These are phyloP conservation scores for Globisporangium orthogonon DNA, from an alignment of 352 stramenopile species.

Conservation along the genomic window DNA sequence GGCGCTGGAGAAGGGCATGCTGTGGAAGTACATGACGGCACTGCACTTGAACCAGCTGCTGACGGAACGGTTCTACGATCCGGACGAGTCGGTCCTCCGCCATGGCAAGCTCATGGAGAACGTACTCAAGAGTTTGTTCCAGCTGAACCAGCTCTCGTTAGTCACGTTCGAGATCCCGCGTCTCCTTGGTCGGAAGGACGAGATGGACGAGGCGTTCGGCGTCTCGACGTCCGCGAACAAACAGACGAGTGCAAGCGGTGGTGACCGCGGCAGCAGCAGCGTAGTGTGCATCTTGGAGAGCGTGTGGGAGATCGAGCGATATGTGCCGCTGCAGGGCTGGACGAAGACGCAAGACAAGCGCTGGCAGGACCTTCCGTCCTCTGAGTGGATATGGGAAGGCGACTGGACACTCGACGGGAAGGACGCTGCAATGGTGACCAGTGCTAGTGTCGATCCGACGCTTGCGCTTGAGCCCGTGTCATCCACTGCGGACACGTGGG, in stretches of 20 bases:
- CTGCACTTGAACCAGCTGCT: slow-evolving; percentile 34
- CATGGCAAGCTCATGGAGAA: slow-evolving; percentile 32
- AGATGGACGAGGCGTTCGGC: slow-evolving; percentile 39
- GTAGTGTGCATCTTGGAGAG: slow-evolving; percentile 51
- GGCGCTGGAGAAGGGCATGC: slow-evolving; percentile 47
- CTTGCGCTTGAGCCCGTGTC: slow-evolving; percentile 14
- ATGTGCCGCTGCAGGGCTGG: slow-evolving; percentile 71
- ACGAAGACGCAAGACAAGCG: slow-evolving; percentile 50
- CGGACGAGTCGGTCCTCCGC: slow-evolving; percentile 36
- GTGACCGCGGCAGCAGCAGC: not conserved
- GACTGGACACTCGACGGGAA: slow-evolving; percentile 53
- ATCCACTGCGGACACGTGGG: slow-evolving; percentile 19
- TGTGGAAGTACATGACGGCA: slow-evolving; percentile 54
- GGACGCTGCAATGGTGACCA: slow-evolving; percentile 14
- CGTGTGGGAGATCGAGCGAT: slow-evolving; percentile 68
- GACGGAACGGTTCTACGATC: slow-evolving; percentile 52
- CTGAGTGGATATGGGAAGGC: slow-evolving; percentile 77
- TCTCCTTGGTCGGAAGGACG: slow-evolving; percentile 32
- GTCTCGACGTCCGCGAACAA: slow-evolving; percentile 1
- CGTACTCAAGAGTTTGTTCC: slow-evolving; percentile 41
- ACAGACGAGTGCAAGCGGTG: slow-evolving; percentile 2
- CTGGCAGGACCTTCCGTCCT: slow-evolving; percentile 55
- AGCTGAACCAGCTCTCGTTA: slow-evolving; percentile 43
- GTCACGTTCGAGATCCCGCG: slow-evolving; percentile 46
- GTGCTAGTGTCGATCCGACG: slow-evolving; percentile 11